Conservation (phyloP, 306 rosid species). For the Acacia acuminata region DNA sequence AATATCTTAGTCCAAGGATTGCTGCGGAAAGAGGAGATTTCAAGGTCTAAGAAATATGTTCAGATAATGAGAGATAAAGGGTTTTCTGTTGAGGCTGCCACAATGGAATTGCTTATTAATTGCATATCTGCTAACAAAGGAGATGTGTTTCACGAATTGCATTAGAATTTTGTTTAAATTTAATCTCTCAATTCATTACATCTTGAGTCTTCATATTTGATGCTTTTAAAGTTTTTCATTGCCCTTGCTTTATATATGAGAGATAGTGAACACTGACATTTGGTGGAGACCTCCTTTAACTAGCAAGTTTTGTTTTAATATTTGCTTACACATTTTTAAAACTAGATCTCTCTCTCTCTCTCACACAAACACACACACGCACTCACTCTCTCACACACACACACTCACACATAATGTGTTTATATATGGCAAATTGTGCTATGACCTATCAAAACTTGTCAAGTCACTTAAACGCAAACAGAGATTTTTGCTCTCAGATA, state of each 20-base stretch:
- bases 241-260: neutral
- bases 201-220: neutral
- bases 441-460: neutral
- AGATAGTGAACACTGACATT: neutral
- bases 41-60: constrained; percentile 2
- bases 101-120: neutral
- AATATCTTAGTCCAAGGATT: constrained; percentile 11
- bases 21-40: neutral
- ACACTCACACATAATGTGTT: no score
- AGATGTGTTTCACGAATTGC: neutral
- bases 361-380: no score
- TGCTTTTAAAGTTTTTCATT: neutral
- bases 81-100: neutral
- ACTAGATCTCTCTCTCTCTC: no score
- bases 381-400: no score
- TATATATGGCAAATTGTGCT: neutral
- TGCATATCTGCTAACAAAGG: neutral
- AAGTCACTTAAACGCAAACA: neutral
- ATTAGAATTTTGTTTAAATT: neutral
- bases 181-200: neutral
- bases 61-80: neutral
- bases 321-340: neutral
- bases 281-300: neutral
- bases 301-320: neutral
- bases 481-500: neutral